Evolutionary conservation across 2,329 filamentous ascomycete genomes (phyloP).

Genomic region (Fusarium ambrosium): DNA sequence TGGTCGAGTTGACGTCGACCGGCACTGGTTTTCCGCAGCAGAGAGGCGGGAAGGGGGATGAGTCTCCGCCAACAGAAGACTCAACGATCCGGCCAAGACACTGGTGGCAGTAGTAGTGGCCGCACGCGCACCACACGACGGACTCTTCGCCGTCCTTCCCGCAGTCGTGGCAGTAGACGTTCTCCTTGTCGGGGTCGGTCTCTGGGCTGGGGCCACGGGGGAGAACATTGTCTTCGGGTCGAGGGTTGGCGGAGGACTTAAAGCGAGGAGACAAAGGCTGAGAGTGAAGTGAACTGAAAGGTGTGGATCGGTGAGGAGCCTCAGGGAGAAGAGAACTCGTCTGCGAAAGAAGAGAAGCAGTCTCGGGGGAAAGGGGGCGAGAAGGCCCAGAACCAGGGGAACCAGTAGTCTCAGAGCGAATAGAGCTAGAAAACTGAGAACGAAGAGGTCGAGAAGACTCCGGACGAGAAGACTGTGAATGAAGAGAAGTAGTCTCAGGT

Average conservation of each 20-base stretch:
- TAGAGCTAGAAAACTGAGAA: neutral
- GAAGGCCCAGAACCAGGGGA: neutral
- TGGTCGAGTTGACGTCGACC: conserved; percentile 4
- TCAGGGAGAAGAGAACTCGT: neutral
- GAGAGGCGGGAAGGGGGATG: conserved; percentile 2
- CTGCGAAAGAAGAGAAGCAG: neutral
- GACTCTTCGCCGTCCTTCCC: no score
- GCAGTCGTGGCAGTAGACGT: conserved; percentile 7
- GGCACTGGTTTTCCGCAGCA: conserved; percentile 8
- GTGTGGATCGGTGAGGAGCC: no score
- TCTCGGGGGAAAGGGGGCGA: neutral
- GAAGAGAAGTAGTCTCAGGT: neutral
- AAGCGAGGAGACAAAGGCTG: neutral
- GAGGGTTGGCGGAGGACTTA: neutral
- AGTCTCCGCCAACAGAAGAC: neutral
- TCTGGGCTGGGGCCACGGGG: neutral
- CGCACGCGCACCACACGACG: conserved; percentile 1
- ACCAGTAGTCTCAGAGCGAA: neutral
- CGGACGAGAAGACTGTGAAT: neutral
- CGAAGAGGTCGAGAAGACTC: neutral
- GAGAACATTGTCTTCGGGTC: neutral
- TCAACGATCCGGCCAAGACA: conserved; percentile 10
- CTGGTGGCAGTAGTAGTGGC: conserved; percentile 12
- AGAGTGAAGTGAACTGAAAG: no score
- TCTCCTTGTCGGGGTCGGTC: neutral